Base-by-base conservation (phyloP, 2,329 filamentous ascomycete genomes). In the Neurospora sp. region DNA sequence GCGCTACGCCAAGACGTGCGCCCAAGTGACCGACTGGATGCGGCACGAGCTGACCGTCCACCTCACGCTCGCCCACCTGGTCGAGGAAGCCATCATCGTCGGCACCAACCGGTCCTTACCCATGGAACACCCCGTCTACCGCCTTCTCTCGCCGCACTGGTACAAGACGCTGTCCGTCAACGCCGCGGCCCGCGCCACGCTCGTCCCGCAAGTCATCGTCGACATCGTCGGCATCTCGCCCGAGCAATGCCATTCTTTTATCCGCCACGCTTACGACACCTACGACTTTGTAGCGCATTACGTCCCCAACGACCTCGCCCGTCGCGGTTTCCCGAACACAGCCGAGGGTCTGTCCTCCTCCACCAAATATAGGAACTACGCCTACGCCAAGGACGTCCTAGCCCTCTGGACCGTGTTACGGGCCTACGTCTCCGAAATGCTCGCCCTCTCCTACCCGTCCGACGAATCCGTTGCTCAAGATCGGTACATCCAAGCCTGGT, bases 1-100 rank as follows among this genome's bases (percentile, higher is more conserved):
- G 84, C 77, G 84, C 66, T 85, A 85, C 73, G 84, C 84, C 23
- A 86, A 85, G 75, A 84, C 80, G 0, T 84, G 82, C 66, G 80
- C 80, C 1, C 83, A 85, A 70, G 78, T 80, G 1, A 78, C 81
- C 1, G 84, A 85, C 75, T 86, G 83, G 84, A 75, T 80, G 68
- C 78, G 81, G 4, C 84, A 86, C 71, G 83, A 85, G 74, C 71
- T 84, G 17, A 77, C 76, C 4, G 79, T 84, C 2, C 84, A 86
- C 70, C 78, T 86, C 6, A 80, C 78, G 4, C 75, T 82, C 13
- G 80, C 81, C 0, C 83, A 85, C 73, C 75, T 84, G 9, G 76
- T 85, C 38, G 84, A 85, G 75, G 83, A 85, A 75, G 79, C 79
- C 10, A 77, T 83, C 68, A 85, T 85, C 68, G 81, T 85, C 3